Evolutionary conservation across 2,329 filamentous ascomycete genomes (phyloP).

Genomic region (Trichoderma sp.): DNA sequence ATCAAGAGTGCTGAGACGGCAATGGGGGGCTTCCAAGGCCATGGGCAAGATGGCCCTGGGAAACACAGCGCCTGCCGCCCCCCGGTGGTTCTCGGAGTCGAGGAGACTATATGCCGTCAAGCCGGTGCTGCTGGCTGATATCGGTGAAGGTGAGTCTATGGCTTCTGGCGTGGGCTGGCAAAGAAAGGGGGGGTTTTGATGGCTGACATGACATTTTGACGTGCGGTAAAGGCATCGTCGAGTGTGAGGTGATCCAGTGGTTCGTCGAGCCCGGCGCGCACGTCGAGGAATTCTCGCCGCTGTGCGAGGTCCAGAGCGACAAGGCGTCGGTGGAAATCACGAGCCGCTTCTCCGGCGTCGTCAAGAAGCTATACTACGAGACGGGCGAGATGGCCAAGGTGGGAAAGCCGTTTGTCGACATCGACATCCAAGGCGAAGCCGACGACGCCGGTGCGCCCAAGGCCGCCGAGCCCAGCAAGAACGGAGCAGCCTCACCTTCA

Average conservation of each 20-base stretch:
- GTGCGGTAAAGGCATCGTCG: conserved; percentile 75
- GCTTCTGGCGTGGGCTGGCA: neutral
- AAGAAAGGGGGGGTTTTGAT: neutral
- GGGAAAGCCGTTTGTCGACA: conserved; percentile 90
- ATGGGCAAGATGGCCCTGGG: conserved; percentile 36
- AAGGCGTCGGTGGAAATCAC: conserved; percentile 92
- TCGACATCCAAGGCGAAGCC: conserved; percentile 75
- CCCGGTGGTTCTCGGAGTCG: conserved; percentile 51
- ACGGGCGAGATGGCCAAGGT: conserved; percentile 95
- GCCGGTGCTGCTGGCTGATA: conserved; percentile 78
- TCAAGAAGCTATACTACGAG: conserved; percentile 95
- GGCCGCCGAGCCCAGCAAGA: conserved; percentile 32
- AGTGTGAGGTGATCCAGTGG: conserved; percentile 99
- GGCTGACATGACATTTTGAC: conserved; percentile 17
- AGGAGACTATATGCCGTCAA: conserved; percentile 58
- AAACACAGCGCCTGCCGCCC: conserved; percentile 30
- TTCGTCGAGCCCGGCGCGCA: conserved; percentile 94
- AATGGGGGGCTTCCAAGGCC: conserved; percentile 47
- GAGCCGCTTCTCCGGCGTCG: conserved; percentile 88
- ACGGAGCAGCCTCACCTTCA: conserved; percentile 28
- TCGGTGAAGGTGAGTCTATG: conserved; percentile 67
- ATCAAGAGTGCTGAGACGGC: conserved; percentile 48
- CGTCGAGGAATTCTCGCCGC: conserved; percentile 95
- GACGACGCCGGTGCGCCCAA: conserved; percentile 36
- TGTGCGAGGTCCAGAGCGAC: conserved; percentile 98